These are phyloP conservation scores for Euphorbia peplus DNA, from an alignment of 345 rosid species.

Conservation along the genomic window DNA sequence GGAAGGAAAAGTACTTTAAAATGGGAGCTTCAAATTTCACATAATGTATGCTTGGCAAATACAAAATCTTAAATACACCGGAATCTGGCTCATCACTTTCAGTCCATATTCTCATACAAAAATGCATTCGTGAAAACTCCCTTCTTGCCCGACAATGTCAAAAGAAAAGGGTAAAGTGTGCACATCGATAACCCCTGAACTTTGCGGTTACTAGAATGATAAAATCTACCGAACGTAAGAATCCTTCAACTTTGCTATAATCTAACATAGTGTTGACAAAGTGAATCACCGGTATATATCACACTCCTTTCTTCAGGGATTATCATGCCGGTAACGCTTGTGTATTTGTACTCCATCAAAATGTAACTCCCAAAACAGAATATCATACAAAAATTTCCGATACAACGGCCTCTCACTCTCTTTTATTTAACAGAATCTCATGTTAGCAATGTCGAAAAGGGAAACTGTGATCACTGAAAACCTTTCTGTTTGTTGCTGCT, in stretches of 20 bases:
- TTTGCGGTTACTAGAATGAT: too few species aligned
- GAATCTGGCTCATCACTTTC: neutral
- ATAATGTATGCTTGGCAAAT: too few species aligned
- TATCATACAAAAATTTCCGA: slow-evolving; percentile 8
- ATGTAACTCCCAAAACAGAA: neutral
- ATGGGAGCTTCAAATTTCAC: neutral
- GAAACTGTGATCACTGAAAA: neutral
- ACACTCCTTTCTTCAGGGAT: too few species aligned
- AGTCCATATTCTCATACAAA: neutral
- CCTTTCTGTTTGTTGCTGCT: slow-evolving; percentile 33
- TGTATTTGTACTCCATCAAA: too few species aligned
- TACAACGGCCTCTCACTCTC: neutral
- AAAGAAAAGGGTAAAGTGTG: too few species aligned
- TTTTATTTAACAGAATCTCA: slow-evolving; percentile 27
- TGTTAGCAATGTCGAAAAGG: neutral
- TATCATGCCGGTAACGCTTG: too few species aligned
- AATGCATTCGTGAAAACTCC: neutral
- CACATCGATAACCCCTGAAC: too few species aligned
- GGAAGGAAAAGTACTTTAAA: neutral
- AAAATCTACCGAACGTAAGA: too few species aligned
- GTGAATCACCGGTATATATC: too few species aligned
- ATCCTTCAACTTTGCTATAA: too few species aligned
- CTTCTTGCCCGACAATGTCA: neutral
- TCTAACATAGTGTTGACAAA: too few species aligned
- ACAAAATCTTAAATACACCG: too few species aligned